Percentiles rank a stretch among this genome's conserved stretches.
phyloP scores from a whole-genome alignment of 805 yeast genomes.

The Metschnikowia borealis region DNA sequence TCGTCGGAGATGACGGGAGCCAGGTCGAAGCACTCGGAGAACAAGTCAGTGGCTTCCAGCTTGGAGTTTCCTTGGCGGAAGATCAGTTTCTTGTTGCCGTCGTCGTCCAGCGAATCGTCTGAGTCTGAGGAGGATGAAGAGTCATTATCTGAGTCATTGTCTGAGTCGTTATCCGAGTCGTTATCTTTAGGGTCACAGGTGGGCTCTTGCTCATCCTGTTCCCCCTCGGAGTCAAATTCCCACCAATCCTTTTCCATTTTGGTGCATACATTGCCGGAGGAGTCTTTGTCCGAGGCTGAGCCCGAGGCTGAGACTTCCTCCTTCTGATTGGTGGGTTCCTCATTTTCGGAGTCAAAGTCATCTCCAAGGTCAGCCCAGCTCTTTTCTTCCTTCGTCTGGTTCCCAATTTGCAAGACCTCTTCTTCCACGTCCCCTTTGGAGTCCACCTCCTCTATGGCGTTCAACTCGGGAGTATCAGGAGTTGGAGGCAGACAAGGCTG shows the following conservation, averaged over 20 bases:
- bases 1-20: background rate
- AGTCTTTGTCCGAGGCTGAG: too few relatives aligned
- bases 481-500: too few relatives aligned
- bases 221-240: constrained; percentile 9
- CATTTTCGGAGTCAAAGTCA: too few relatives aligned
- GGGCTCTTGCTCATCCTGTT: background rate
- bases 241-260: constrained; percentile 6
- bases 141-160: background rate
- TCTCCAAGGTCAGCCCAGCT: too few relatives aligned
- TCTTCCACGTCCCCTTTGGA: too few relatives aligned
- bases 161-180: background rate
- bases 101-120: constrained; percentile 1
- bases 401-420: too few relatives aligned
- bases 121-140: background rate
- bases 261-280: constrained; percentile 6
- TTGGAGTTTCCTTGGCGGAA: background rate
- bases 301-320: too few relatives aligned
- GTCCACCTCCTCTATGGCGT: too few relatives aligned
- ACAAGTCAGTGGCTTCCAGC: background rate
- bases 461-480: too few relatives aligned
- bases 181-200: background rate
- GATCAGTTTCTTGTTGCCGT: background rate
- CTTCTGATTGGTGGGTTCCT: too few relatives aligned
- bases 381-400: too few relatives aligned
- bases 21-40: constrained; percentile 3